Percentiles rank a stretch among this genome's conserved stretches.
These are phyloP conservation scores for Thozetella sp. DNA, from an alignment of 495 filamentous ascomycete species.

Conservation along the genomic window DNA sequence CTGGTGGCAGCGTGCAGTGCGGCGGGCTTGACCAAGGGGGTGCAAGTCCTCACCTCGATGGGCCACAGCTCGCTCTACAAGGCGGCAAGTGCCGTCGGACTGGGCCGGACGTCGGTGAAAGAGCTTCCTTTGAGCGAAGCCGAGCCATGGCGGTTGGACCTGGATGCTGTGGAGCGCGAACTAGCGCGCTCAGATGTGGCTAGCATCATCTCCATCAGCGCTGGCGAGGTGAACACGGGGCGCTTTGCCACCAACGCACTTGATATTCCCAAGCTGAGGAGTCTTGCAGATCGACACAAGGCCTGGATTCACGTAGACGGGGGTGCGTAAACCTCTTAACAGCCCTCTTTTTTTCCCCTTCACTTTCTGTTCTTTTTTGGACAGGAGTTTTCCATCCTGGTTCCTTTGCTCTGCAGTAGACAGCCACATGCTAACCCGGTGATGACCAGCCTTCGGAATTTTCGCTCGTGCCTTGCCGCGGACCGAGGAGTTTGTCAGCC, in stretches of 20 bases:
- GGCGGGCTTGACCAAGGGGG: conserved; percentile 61
- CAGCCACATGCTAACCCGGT: neutral
- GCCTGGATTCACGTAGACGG: conserved; percentile 94
- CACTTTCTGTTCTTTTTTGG: neutral
- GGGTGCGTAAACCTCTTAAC: conserved; percentile 32
- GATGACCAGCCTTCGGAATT: conserved; percentile 73
- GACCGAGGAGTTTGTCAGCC: conserved; percentile 57
- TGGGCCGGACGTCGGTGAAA: conserved; percentile 72
- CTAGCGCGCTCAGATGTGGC: conserved; percentile 48
- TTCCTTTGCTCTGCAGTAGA: neutral
- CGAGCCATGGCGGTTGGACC: conserved; percentile 67
- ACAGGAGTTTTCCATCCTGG: neutral
- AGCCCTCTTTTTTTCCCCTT: conserved; percentile 3
- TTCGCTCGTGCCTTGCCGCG: conserved; percentile 69
- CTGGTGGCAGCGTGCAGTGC: conserved; percentile 65
- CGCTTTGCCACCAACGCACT: conserved; percentile 67
- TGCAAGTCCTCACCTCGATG: conserved; percentile 79
- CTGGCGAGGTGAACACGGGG: conserved; percentile 91
- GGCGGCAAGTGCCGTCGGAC: conserved; percentile 77
- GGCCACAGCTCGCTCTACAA: conserved; percentile 84
- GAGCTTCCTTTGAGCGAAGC: conserved; percentile 52
- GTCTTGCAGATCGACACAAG: conserved; percentile 70
- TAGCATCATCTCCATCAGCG: conserved; percentile 77
- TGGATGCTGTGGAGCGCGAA: conserved; percentile 57
- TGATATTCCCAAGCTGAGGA: conserved; percentile 66